phyloP scores from a whole-genome alignment of 768 basidiomycete genomes.

The Calocybe indica region DNA sequence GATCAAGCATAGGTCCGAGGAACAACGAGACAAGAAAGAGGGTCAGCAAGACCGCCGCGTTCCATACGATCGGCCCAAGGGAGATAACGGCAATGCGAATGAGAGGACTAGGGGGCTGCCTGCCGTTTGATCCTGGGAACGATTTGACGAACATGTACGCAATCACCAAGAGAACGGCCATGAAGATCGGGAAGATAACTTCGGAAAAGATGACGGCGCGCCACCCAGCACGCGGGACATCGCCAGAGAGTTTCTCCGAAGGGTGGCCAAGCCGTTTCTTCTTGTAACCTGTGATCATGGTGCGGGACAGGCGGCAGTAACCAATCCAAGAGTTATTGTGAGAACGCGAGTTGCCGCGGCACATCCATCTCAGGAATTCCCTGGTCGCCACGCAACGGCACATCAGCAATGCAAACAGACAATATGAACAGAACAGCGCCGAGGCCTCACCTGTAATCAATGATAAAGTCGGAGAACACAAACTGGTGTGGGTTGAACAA shows the following conservation, averaged over 20 bases:
- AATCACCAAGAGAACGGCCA: conserved; percentile 82
- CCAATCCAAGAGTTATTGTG: conserved; percentile 99
- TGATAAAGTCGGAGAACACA: conserved; percentile 92
- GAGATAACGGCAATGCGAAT: conserved; percentile 92
- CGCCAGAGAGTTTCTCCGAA: conserved; percentile 93
- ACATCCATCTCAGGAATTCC: conserved; percentile 99
- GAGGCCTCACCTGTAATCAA: conserved; percentile 76
- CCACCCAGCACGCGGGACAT: conserved; percentile 92
- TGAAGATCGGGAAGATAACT: conserved; percentile 76
- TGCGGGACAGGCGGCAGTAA: conserved; percentile 95
- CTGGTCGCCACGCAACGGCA: conserved; percentile 33
- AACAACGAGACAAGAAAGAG: conserved; percentile 89
- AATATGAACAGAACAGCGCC: not conserved
- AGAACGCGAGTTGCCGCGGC: conserved; percentile 92
- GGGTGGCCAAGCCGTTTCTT: conserved; percentile 95
- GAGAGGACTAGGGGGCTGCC: conserved; percentile 71
- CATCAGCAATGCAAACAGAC: not conserved
- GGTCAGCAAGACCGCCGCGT: conserved; percentile 80
- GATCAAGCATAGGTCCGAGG: conserved; percentile 86
- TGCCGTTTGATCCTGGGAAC: conserved; percentile 60
- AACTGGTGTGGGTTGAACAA: conserved; percentile 99
- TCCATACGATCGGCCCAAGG: conserved; percentile 93
- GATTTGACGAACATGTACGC: conserved; percentile 93
- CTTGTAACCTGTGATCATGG: conserved; percentile 99
- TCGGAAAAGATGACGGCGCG: conserved; percentile 85